Evolutionary conservation across 108 stramenopile species (phyloP).

Genomic region (Cyclotella choctawhatcheeana): DNA sequence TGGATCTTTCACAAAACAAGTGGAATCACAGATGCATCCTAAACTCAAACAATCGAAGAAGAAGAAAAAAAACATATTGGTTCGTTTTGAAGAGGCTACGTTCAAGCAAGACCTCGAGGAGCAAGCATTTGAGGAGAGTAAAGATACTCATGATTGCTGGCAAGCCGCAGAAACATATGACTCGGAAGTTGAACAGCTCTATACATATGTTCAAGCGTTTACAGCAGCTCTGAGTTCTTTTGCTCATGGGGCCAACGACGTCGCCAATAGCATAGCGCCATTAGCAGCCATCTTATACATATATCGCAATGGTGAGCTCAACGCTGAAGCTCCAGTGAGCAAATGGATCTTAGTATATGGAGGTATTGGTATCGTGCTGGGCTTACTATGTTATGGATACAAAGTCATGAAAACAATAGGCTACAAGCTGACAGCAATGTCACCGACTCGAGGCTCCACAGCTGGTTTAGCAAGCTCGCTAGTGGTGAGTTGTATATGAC

Average conservation of each 20-base stretch:
- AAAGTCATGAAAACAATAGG: constrained; percentile 50
- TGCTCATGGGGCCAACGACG: constrained; percentile 79
- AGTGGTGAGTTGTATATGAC: constrained; percentile 30
- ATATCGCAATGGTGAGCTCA: constrained; percentile 47
- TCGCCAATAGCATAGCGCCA: constrained; percentile 70
- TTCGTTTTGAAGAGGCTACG: neutral
- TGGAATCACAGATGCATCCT: neutral
- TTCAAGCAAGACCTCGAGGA: neutral
- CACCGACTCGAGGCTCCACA: constrained; percentile 61
- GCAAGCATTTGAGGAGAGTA: constrained; percentile 50
- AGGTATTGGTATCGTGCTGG: constrained; percentile 57
- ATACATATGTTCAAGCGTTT: constrained; percentile 71
- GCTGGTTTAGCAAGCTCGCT: constrained; percentile 63
- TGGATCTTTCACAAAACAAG: neutral
- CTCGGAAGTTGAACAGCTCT: constrained; percentile 51
- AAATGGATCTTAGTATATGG: constrained; percentile 66
- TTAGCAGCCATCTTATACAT: constrained; percentile 55
- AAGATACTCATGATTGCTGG: constrained; percentile 49
- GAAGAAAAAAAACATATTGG: neutral
- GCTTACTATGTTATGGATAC: constrained; percentile 59
- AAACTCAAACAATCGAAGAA: constrained; percentile 18
- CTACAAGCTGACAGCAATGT: constrained; percentile 46
- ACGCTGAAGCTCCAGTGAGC: constrained; percentile 20
- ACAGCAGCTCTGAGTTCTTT: constrained; percentile 70
- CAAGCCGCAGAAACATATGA: constrained; percentile 51